Percentiles rank a stretch among this genome's conserved stretches.
Conservation (phyloP, 2,329 filamentous ascomycete genomes). For the Botrytis fabae region DNA sequence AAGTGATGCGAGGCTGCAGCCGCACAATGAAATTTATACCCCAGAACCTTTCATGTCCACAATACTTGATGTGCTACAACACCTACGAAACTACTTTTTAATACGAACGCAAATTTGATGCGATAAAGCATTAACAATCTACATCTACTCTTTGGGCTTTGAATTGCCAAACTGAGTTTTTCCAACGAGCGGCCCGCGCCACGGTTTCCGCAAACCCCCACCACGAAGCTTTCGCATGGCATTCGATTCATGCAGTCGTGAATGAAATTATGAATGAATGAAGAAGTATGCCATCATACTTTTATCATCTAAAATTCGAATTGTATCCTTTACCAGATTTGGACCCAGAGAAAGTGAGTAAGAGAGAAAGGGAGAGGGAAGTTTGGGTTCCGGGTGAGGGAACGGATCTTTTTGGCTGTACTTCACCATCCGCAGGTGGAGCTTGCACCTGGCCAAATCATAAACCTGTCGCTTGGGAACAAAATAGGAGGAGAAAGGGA, state of each 20-base stretch:
- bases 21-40: slow-evolving; percentile 8
- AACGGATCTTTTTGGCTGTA: slow-evolving; percentile 47
- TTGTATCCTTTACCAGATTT: slow-evolving; percentile 48
- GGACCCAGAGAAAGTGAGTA: slow-evolving; percentile 10
- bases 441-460: slow-evolving; percentile 32
- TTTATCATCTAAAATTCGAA: slow-evolving; percentile 67
- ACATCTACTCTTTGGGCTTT: neutral
- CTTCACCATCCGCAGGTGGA: neutral
- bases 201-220: neutral
- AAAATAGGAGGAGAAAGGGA: neutral
- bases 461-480: slow-evolving; percentile 19
- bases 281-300: slow-evolving; percentile 48
- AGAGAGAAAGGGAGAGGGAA: slow-evolving; percentile 24
- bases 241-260: slow-evolving; percentile 1
- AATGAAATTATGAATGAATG: slow-evolving; percentile 13
- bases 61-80: neutral
- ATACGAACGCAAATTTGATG: neutral
- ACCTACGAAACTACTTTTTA: neutral
- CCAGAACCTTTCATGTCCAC: neutral
- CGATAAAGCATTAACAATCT: neutral
- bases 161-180: neutral
- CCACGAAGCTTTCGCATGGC: neutral
- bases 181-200: neutral
- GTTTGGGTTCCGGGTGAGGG: slow-evolving; percentile 54
- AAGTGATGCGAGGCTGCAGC: slow-evolving; percentile 21